These are phyloP conservation scores for Colletotrichum euphorbiae DNA, from an alignment of 2,329 filamentous ascomycete species.

Conservation along the genomic window DNA sequence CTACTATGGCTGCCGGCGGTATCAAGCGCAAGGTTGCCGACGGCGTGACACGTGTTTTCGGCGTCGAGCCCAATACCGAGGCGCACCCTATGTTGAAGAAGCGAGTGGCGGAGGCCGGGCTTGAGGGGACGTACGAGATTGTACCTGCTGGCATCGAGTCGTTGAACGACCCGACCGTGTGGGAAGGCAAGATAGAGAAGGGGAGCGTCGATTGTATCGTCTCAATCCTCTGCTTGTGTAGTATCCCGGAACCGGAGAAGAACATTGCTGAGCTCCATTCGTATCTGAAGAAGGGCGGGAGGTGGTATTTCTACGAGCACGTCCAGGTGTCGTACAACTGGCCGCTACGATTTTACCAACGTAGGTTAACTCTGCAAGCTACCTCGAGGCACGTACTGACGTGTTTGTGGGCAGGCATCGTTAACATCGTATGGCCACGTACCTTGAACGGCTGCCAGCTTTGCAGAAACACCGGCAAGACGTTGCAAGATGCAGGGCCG, in stretches of 20 bases:
- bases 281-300: conserved; percentile 69
- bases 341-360: conserved; percentile 61
- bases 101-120: conserved; percentile 62
- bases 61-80: conserved; percentile 71
- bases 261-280: conserved; percentile 67
- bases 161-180: conserved; percentile 55
- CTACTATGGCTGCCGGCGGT: conserved; percentile 14
- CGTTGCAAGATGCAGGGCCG: conserved; percentile 59
- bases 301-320: conserved; percentile 74
- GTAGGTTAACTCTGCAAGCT: conserved; percentile 50
- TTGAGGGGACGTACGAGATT: conserved; percentile 70
- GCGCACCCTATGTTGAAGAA: conserved; percentile 61
- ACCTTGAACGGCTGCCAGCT: conserved; percentile 65
- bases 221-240: conserved; percentile 71
- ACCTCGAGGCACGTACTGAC: not conserved
- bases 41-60: conserved; percentile 61
- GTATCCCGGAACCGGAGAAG: conserved; percentile 68
- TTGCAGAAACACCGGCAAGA: conserved; percentile 59
- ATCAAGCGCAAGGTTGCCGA: conserved; percentile 19
- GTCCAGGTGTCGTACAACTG: conserved; percentile 56
- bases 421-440: conserved; percentile 65
- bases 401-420: conserved; percentile 51
- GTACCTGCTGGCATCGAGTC: conserved; percentile 73
- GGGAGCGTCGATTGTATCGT: conserved; percentile 70
- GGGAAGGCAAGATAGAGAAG: conserved; percentile 59